A percentile compares a stretch with the other conserved stretches of the same genome.
These are phyloP conservation scores for Pseudocercospora ulei DNA, from an alignment of 2,329 filamentous ascomycete genomes.

Conservation along the genomic window DNA sequence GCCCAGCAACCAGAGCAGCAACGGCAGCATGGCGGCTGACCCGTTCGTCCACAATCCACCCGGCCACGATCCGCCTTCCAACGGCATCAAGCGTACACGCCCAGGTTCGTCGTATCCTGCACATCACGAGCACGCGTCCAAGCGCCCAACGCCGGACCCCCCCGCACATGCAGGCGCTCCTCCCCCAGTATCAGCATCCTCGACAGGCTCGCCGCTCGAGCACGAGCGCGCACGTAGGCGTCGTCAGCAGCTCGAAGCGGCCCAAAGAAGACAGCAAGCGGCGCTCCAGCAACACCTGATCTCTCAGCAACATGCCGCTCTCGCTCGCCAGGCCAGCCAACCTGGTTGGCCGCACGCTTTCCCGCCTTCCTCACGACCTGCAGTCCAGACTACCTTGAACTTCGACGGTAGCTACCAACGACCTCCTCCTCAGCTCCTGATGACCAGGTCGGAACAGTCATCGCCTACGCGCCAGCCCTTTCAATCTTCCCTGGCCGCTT, in stretches of 20 bases:
- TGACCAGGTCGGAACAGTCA: slow-evolving; percentile 14
- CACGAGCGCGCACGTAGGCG: slow-evolving; percentile 15
- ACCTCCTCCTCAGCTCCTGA: slow-evolving; percentile 18
- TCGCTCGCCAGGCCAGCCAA: slow-evolving; percentile 28
- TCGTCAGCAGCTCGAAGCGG: slow-evolving; percentile 15
- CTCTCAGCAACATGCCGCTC: slow-evolving; percentile 20
- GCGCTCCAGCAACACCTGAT: slow-evolving; percentile 12
- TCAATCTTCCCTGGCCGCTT: not conserved
- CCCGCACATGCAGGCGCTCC: slow-evolving; percentile 25
- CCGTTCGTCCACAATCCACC: not conserved
- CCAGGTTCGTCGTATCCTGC: slow-evolving; percentile 17
- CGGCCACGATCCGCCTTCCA: slow-evolving; percentile 2
- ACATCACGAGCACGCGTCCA: slow-evolving; percentile 22
- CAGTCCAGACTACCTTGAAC: slow-evolving; percentile 30
- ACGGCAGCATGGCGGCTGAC: slow-evolving; percentile 4
- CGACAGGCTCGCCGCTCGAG: slow-evolving; percentile 23
- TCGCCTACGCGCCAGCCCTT: slow-evolving; percentile 8
- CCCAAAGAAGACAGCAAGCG: slow-evolving; percentile 15
- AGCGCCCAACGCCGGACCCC: slow-evolving; percentile 29
- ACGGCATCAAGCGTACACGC: slow-evolving; percentile 22
- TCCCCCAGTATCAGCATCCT: no score
- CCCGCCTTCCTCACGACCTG: slow-evolving; percentile 24
- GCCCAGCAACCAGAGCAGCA: slow-evolving; percentile 16
- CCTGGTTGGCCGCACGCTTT: slow-evolving; percentile 9
- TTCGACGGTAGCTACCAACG: slow-evolving; percentile 25